These are phyloP conservation scores for Tetrahymena elliotti DNA, from an alignment of 73 alveolate genomes.

Conservation along the genomic window DNA sequence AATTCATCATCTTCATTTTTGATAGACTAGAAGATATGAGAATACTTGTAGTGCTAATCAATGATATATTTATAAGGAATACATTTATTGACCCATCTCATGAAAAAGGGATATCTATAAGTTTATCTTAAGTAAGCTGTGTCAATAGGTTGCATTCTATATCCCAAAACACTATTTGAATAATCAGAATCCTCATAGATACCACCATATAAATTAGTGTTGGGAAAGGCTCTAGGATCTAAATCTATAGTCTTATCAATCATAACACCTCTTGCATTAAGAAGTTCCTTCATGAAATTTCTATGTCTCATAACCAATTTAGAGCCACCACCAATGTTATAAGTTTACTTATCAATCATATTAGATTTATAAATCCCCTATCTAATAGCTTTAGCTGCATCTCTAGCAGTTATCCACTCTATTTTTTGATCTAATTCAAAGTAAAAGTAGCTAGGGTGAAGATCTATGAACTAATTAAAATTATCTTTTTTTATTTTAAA, in stretches of 20 bases:
- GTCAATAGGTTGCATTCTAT: not conserved
- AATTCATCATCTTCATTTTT: not conserved
- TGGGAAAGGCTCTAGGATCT: not conserved
- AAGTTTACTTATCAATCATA: not conserved
- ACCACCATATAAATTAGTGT: not conserved
- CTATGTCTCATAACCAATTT: not conserved
- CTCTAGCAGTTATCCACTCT: not conserved
- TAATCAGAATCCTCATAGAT: not conserved
- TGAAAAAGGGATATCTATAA: not conserved
- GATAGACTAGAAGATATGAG: not conserved
- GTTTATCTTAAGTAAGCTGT: not conserved
- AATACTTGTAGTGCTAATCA: not conserved
- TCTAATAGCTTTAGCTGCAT: not conserved
- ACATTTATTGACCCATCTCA: not conserved
- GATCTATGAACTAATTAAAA: not conserved
- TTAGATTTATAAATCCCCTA: not conserved
- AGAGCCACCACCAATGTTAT: not conserved
- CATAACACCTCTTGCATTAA: not conserved
- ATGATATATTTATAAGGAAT: not conserved
- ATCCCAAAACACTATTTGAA: not conserved
- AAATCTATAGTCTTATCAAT: not conserved
- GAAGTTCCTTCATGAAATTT: not conserved
- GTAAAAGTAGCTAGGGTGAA: not conserved
- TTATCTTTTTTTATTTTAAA: not conserved
- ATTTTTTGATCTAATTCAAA: not conserved